Conservation (phyloP, 345 rosid genomes). For the Citrus hindsii region DNA sequence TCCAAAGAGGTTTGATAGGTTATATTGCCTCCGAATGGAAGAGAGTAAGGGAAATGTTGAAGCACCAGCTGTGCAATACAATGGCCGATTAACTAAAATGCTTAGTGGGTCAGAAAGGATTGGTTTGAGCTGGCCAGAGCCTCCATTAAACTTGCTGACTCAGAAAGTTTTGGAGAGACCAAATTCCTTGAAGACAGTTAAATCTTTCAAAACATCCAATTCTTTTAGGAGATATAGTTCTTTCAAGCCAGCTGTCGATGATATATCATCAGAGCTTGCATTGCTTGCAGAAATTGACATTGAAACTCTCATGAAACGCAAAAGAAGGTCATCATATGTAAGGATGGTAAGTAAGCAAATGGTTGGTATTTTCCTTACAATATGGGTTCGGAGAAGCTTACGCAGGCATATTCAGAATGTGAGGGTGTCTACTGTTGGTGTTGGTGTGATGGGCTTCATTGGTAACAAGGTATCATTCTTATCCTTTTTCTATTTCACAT, state of each 20-base stretch:
- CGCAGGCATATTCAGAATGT: constrained; percentile 80
- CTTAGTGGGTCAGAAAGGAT: constrained; percentile 72
- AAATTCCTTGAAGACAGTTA: constrained; percentile 52
- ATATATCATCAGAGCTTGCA: constrained; percentile 38
- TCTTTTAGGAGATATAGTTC: constrained; percentile 60
- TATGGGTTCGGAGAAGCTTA: constrained; percentile 88
- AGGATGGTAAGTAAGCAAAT: constrained; percentile 88
- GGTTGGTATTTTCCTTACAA: constrained; percentile 86
- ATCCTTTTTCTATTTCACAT: constrained; percentile 1
- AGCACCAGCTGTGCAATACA: constrained; percentile 17
- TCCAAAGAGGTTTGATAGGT: constrained; percentile 59
- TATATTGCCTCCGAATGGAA: constrained; percentile 53
- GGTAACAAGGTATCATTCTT: constrained; percentile 78
- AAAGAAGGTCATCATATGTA: constrained; percentile 63
- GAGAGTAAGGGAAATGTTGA: constrained; percentile 20
- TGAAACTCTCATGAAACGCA: constrained; percentile 60
- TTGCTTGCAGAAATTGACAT: constrained; percentile 65
- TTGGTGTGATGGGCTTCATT: constrained; percentile 94
- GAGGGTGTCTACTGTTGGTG: constrained; percentile 87
- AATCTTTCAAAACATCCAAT: constrained; percentile 48
- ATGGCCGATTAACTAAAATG: constrained; percentile 40
- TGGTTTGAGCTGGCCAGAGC: constrained; percentile 92
- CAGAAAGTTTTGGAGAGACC: constrained; percentile 58
- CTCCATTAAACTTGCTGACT: constrained; percentile 62
- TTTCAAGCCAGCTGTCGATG: constrained; percentile 49